A percentile compares a stretch with the other conserved stretches of the same genome.
Evolutionary conservation across 192 early-diverging fungal genomes (phyloP).

Genomic region (Coemansia sp.): DNA sequence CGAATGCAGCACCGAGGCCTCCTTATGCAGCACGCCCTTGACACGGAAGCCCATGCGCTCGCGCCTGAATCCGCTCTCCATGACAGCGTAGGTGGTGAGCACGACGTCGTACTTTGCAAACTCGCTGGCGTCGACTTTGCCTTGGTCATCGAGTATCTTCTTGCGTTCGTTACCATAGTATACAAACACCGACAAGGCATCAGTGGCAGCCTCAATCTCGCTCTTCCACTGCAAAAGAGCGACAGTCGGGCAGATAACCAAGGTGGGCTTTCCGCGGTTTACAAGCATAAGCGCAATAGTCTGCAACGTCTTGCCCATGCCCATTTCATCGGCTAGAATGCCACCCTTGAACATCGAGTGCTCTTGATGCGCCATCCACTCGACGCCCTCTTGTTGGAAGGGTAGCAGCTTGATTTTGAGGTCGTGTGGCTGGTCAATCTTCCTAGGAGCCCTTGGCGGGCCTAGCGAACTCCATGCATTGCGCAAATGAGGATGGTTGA

Average conservation of each 20-base stretch:
- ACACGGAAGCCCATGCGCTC: constrained; percentile 70
- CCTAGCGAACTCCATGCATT: constrained; percentile 39
- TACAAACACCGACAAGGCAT: constrained; percentile 65
- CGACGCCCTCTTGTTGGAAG: constrained; percentile 85
- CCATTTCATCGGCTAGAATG: constrained; percentile 87
- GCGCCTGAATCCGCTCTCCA: constrained; percentile 73
- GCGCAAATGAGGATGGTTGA: constrained; percentile 41
- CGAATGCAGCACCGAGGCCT: constrained; percentile 67
- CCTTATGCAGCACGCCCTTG: constrained; percentile 63
- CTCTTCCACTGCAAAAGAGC: constrained; percentile 87
- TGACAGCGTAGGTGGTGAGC: constrained; percentile 73
- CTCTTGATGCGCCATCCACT: constrained; percentile 85
- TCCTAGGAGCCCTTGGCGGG: constrained; percentile 1
- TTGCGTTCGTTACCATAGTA: constrained; percentile 76
- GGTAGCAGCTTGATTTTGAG: constrained; percentile 78
- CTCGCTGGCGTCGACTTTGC: constrained; percentile 18
- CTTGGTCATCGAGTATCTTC: constrained; percentile 47
- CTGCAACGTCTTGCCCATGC: constrained; percentile 94
- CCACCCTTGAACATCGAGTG: constrained; percentile 70
- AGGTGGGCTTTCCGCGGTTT: constrained; percentile 67
- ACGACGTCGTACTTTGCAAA: constrained; percentile 76
- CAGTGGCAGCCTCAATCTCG: constrained; percentile 72
- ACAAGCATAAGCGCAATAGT: constrained; percentile 78
- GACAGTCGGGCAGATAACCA: constrained; percentile 87
- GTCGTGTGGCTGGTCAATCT: constrained; percentile 64